Evolutionary conservation across 768 basidiomycete genomes (phyloP), one percentile per base, ranked within the genome.

Genomic region (Tylopilus balloui): DNA sequence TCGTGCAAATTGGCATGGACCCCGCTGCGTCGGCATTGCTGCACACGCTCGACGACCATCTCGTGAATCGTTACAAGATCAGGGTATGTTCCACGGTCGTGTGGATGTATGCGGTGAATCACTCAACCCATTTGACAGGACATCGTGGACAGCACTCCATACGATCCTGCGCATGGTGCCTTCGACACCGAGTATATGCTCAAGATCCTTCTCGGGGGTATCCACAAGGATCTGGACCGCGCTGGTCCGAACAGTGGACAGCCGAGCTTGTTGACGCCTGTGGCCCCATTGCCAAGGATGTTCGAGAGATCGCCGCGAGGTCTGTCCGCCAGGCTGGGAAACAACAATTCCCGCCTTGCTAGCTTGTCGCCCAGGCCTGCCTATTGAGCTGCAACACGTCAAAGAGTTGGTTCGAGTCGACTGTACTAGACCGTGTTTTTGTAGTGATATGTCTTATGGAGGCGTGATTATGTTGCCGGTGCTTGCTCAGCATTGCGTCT

Each of bases 61-160:
- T 76, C 9, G 53, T 54, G 42, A 36, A 15, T 1, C 61, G 53
- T 4, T 69, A 67, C 59, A 61, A 60, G 44, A 68, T 69, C 47
- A 60, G 67, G 52, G 66, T 69, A 53, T 10, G 37, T 48, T 6
- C 9, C 21, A 35, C 21, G 11, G 1, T 15, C 37, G 8, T 0
- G 15, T 24, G 8, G n/a, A 21, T n/a, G 10, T 29, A 10, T 19
- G 21, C 8, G 20, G 32, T n/a, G 19, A 17, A 17, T 25, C 5
- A 38, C 44, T 56, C 5, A 59, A 47, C 12, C 2, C 6, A 3
- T 13, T 41, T 15, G 10, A 37, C 51, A 76, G 63, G 77, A 78
- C 50, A 71, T 78, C 24, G 74, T 78, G 8, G 77, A 77, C 57
- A 72, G 73, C 31, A 74, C 73, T 5, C 69, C 69, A 9, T 77